Base-by-base conservation (phyloP, 2,329 filamentous ascomycete genomes). In the Amphichorda felina region DNA sequence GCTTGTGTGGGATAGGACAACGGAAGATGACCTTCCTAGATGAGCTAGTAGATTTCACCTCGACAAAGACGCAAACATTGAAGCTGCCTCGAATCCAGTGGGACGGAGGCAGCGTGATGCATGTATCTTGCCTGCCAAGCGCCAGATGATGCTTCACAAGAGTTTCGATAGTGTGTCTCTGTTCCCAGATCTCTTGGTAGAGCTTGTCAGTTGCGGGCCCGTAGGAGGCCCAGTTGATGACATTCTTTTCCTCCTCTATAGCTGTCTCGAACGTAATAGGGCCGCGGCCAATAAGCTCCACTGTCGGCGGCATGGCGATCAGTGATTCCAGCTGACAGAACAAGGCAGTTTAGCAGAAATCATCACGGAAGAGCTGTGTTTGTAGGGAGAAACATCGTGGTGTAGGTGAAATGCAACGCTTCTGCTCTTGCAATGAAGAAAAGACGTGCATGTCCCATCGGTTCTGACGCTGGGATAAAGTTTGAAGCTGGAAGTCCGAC, bases 1-100 rank as follows among this genome's bases (percentile, higher is more conserved):
- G 43, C 34, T 55, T 56, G 36, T 51, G 51, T 24, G 53, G 51
- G 42, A 58, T 42, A 32, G 55, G 50, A 25, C 49, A 48, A 25
- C 51, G 44, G 17, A 55, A 40, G 5, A 52, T 47, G n/a, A 57
- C 31, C 28, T 46, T 52, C 35, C 41, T 34, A 14, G 32, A 9
- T 36, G 25, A 39, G 38, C 33, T n/a, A 30, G 40, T 37, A 16
- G 44, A 50, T 24, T 36, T 35, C 38, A 54, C 46, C 34, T 50
- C 42, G 15, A 57, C 39, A 30, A 46, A 46, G 34, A 59, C 45
- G 40, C 50, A 60, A 19, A 57, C 37, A 42, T 59, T 57, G 42
- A 57, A 57, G 44, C 44, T 46, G n/a, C 55, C 53, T 32, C 45
- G 41, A 27, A 55, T 50, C 53, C 50, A 57, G 40, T 43, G 33